A percentile compares a stretch with the other conserved stretches of the same genome.
These are phyloP conservation scores for Diaporthe velutina DNA, from an alignment of 2,329 filamentous ascomycete genomes.

Conservation along the genomic window DNA sequence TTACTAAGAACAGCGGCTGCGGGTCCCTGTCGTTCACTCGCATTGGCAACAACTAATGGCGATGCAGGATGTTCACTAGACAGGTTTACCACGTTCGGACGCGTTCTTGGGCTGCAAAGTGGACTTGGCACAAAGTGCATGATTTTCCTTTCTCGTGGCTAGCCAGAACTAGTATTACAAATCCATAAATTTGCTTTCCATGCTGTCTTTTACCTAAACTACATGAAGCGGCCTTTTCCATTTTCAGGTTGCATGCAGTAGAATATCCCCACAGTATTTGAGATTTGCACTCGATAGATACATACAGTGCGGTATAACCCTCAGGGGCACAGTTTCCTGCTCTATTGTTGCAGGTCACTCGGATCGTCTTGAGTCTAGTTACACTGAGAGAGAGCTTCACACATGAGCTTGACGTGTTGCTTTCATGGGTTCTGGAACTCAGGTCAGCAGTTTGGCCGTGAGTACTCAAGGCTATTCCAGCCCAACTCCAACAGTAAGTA, in stretches of 20 bases:
- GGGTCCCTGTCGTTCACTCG: neutral
- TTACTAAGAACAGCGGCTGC: neutral
- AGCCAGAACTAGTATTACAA: neutral
- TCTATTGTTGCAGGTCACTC: no score
- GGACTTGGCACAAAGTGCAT: neutral
- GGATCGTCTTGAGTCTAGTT: no score
- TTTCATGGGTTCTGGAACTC: no score
- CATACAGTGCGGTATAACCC: no score
- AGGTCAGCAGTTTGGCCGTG: no score
- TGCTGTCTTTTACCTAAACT: no score
- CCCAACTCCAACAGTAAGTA: no score
- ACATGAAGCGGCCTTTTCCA: neutral
- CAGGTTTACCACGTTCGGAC: neutral
- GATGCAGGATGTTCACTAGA: neutral
- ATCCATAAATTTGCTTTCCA: neutral
- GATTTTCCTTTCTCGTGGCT: neutral
- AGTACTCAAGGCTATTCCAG: no score
- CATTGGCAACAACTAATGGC: neutral
- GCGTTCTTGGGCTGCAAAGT: neutral
- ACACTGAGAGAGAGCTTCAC: no score
- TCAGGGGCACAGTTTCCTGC: no score
- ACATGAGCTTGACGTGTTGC: no score
- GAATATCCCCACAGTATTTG: neutral
- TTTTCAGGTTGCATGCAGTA: no score
- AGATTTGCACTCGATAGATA: neutral